Evolutionary conservation across 768 basidiomycete genomes (phyloP).

Genomic region (Mycena belliarum): DNA sequence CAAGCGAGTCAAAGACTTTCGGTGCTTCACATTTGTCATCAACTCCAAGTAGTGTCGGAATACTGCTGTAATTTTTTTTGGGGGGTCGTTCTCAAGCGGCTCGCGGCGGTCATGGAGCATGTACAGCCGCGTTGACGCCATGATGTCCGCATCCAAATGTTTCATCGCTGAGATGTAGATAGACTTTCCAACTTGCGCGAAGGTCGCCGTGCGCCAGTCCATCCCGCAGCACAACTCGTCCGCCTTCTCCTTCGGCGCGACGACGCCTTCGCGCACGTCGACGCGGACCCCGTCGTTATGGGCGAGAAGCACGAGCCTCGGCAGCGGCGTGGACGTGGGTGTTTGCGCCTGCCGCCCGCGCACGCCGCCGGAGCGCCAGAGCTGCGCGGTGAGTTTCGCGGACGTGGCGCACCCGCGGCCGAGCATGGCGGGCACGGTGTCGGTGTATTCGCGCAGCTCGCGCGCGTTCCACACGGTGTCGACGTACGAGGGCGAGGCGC

Average conservation of each 20-base stretch:
- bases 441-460: slow-evolving; percentile 30
- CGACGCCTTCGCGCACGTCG: slow-evolving; percentile 45
- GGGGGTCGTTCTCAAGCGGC: not conserved
- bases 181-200: too few relatives aligned
- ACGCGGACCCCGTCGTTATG: slow-evolving; percentile 41
- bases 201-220: too few relatives aligned
- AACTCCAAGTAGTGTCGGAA: not conserved
- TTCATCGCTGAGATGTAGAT: not conserved
- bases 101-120: not conserved
- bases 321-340: slow-evolving; percentile 50
- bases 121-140: not conserved
- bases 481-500: slow-evolving; percentile 25
- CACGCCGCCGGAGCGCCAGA: slow-evolving; percentile 44
- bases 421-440: slow-evolving; percentile 22
- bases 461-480: slow-evolving; percentile 43
- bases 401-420: slow-evolving; percentile 40
- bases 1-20: not conserved
- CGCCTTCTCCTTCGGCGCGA: slow-evolving; percentile 65
- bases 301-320: slow-evolving; percentile 39
- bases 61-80: not conserved
- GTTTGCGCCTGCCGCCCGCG: slow-evolving; percentile 39
- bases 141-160: not conserved
- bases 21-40: not conserved
- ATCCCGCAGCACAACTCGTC: too few relatives aligned
- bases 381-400: slow-evolving; percentile 53